phyloP scores from a whole-genome alignment of 2,329 filamentous ascomycete species.

The Colletotrichum spinosum region DNA sequence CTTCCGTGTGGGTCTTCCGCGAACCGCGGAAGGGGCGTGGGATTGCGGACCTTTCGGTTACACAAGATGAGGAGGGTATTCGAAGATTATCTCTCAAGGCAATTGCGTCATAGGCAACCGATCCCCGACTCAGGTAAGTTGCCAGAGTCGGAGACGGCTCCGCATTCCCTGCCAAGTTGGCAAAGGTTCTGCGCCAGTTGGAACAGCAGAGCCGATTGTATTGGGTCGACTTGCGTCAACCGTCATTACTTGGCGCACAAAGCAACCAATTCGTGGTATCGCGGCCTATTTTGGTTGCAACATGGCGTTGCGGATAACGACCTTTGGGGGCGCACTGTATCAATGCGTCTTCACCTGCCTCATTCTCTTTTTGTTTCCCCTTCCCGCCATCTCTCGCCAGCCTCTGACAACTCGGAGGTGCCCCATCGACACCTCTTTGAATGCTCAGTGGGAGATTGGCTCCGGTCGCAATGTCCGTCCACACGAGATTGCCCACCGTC shows the following conservation, averaged over 20 bases:
- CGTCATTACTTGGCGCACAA: no score
- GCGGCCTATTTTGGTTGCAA: background rate
- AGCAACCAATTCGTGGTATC: background rate
- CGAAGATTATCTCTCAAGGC: constrained; percentile 13
- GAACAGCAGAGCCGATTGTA: background rate
- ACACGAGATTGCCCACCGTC: constrained; percentile 22
- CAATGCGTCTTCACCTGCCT: no score
- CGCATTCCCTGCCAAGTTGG: constrained; percentile 7
- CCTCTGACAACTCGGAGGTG: constrained; percentile 14
- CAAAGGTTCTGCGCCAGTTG: constrained; percentile 5
- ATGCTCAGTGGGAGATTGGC: constrained; percentile 23
- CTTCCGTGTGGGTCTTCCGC: constrained; percentile 26
- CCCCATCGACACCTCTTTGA: background rate
- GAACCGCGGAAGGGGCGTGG: constrained; percentile 10
- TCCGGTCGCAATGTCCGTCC: constrained; percentile 18
- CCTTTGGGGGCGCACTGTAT: no score
- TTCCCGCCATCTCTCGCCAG: no score
- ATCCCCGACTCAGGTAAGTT: constrained; percentile 20
- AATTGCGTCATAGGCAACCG: constrained; percentile 23
- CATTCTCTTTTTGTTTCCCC: no score
- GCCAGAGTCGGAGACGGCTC: constrained; percentile 16
- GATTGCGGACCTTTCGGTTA: constrained; percentile 16
- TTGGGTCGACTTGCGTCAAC: constrained; percentile 12
- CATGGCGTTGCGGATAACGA: background rate
- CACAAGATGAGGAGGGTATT: constrained; percentile 21